Conservation (phyloP, 2,329 filamentous ascomycete species). For the Emericellopsis atlantica region DNA sequence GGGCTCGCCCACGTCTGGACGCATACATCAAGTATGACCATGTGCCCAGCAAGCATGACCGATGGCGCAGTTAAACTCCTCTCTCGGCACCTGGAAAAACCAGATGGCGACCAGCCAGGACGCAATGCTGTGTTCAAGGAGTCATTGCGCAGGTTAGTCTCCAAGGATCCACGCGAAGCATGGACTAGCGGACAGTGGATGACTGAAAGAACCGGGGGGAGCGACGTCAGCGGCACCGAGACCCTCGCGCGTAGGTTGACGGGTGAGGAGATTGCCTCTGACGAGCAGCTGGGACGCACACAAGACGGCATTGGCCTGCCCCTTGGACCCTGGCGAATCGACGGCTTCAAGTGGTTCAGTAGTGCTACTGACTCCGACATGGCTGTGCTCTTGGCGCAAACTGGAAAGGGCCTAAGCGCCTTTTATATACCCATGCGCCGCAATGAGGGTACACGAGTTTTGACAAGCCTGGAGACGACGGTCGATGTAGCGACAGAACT, state of each 20-base stretch:
- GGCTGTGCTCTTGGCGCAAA: constrained; percentile 51
- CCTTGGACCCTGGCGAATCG: constrained; percentile 46
- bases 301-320: constrained; percentile 10
- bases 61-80: constrained; percentile 46
- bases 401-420: constrained; percentile 31
- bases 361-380: constrained; percentile 26
- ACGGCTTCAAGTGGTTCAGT: constrained; percentile 52
- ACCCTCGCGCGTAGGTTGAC: constrained; percentile 33
- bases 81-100: constrained; percentile 24
- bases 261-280: not conserved
- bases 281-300: not conserved
- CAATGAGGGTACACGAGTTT: constrained; percentile 13
- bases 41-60: constrained; percentile 56
- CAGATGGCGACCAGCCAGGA: constrained; percentile 8
- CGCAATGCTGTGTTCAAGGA: constrained; percentile 28
- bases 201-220: constrained; percentile 59
- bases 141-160: constrained; percentile 39
- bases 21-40: constrained; percentile 44
- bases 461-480: constrained; percentile 9
- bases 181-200: constrained; percentile 74
- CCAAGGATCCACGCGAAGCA: constrained; percentile 30
- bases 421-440: constrained; percentile 54
- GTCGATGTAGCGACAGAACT: constrained; percentile 18
- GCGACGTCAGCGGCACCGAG: constrained; percentile 56
- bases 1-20: constrained; percentile 44